Percentiles rank a stretch among this genome's conserved stretches.
Evolutionary conservation across 1,284 basidiomycete species (phyloP).

Genomic region (Malassezia cuniculi): DNA sequence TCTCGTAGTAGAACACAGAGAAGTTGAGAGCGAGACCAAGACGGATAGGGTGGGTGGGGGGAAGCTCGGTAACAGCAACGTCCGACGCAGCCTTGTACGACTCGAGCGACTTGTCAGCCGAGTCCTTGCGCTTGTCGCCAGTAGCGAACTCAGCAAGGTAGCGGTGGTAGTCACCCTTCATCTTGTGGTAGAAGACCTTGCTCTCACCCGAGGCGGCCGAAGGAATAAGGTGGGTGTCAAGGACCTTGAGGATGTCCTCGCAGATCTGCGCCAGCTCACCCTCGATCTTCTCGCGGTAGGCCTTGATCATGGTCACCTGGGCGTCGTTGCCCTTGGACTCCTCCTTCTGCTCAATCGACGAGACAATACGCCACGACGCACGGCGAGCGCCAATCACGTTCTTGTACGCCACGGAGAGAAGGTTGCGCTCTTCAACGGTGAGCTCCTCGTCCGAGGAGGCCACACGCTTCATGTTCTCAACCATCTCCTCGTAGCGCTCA

Average conservation of each 20-base stretch:
- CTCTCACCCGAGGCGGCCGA: constrained; percentile 95
- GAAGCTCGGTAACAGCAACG: constrained; percentile 91
- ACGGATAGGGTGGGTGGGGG: constrained; percentile 97
- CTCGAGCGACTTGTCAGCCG: constrained; percentile 94
- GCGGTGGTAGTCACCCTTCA: constrained; percentile 99
- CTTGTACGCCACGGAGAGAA: constrained; percentile 98
- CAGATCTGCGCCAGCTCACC: constrained; percentile 95
- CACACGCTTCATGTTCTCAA: constrained; percentile 46
- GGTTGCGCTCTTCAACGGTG: constrained; percentile 97
- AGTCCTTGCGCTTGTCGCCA: constrained; percentile 95
- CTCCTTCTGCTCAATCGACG: constrained; percentile 99
- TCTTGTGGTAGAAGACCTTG: constrained; percentile 99
- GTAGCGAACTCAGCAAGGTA: constrained; percentile 99
- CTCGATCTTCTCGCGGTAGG: constrained; percentile 91
- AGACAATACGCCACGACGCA: constrained; percentile 97
- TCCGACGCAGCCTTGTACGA: constrained; percentile 99
- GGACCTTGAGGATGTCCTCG: constrained; percentile 96
- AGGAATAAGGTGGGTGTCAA: constrained; percentile 98
- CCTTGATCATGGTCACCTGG: constrained; percentile 97
- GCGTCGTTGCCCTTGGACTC: constrained; percentile 97
- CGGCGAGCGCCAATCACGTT: constrained; percentile 98
- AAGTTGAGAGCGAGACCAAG: constrained; percentile 98
- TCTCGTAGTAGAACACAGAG: constrained; percentile 99
- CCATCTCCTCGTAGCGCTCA: constrained; percentile 46
- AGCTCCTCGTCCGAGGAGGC: constrained; percentile 53